phyloP scores from a whole-genome alignment of 2,329 filamentous ascomycete species.

The Cladosporium sp. region DNA sequence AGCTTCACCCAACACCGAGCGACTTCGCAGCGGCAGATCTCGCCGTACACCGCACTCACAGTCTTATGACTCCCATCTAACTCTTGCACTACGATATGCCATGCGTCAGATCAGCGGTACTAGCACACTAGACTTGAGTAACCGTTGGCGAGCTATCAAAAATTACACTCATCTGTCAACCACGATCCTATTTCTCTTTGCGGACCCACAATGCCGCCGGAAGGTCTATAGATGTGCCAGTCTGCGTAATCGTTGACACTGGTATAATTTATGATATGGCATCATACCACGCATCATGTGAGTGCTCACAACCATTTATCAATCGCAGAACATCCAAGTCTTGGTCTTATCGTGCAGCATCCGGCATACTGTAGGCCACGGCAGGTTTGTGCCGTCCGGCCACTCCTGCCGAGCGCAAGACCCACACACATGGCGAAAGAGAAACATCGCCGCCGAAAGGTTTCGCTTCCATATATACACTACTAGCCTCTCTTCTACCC shows the following conservation, averaged over 20 bases:
- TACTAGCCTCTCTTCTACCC: neutral
- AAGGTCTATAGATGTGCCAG: neutral
- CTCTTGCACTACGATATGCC: neutral
- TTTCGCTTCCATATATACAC: neutral
- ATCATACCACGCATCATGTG: neutral
- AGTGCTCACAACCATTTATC: neutral
- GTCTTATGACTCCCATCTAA: neutral
- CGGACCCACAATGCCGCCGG: neutral
- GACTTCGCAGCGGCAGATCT: neutral
- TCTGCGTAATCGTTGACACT: neutral
- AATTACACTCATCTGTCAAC: neutral
- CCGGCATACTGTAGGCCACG: neutral
- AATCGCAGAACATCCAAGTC: neutral
- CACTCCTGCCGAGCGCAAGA: conserved; percentile 1
- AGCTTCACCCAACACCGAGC: neutral
- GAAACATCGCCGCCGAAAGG: conserved; percentile 2
- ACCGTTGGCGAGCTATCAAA: neutral
- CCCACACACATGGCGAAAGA: conserved; percentile 8
- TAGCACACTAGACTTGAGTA: neutral
- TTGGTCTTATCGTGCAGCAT: neutral
- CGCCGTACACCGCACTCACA: conserved; percentile 2
- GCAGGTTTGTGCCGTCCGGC: conserved; percentile 8
- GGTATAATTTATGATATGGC: neutral
- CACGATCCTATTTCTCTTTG: neutral
- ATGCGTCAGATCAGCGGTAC: neutral